Evolutionary conservation across 805 yeast species (phyloP).

Genomic region (Yarrowia bubula): DNA sequence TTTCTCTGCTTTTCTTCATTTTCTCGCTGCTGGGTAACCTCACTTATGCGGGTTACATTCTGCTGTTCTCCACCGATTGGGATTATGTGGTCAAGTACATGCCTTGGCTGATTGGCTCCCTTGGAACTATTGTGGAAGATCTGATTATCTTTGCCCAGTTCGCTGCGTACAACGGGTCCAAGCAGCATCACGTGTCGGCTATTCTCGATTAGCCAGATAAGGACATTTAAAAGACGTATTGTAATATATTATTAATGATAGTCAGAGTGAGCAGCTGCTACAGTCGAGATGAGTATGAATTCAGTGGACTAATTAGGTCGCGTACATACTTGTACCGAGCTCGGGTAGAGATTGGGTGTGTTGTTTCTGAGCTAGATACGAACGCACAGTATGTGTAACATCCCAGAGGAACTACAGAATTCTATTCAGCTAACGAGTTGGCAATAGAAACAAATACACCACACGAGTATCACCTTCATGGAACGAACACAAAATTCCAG

Average conservation of each 20-base stretch:
- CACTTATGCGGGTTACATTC: constrained; percentile 71
- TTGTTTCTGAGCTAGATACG: too few relatives aligned
- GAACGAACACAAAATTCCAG: too few relatives aligned
- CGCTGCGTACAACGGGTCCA: constrained; percentile 48
- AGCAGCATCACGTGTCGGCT: constrained; percentile 28
- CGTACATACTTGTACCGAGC: too few relatives aligned
- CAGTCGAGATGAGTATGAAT: neutral
- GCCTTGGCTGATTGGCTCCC: constrained; percentile 76
- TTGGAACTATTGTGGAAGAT: constrained; percentile 76
- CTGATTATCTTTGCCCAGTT: constrained; percentile 64
- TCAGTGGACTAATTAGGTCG: too few relatives aligned
- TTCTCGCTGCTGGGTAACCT: constrained; percentile 73
- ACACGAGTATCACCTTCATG: too few relatives aligned
- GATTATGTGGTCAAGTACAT: constrained; percentile 60
- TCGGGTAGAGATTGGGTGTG: too few relatives aligned
- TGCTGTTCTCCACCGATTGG: constrained; percentile 61
- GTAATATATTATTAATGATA: neutral
- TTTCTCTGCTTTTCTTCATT: constrained; percentile 75
- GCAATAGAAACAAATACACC: too few relatives aligned
- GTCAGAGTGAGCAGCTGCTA: neutral
- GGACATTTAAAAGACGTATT: constrained; percentile 1
- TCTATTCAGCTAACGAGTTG: too few relatives aligned
- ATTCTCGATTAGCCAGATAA: neutral
- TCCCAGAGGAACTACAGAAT: too few relatives aligned
- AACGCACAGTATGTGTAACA: too few relatives aligned